phyloP scores from a whole-genome alignment of 1,284 basidiomycete genomes.

The Ceratobasidium sp. region DNA sequence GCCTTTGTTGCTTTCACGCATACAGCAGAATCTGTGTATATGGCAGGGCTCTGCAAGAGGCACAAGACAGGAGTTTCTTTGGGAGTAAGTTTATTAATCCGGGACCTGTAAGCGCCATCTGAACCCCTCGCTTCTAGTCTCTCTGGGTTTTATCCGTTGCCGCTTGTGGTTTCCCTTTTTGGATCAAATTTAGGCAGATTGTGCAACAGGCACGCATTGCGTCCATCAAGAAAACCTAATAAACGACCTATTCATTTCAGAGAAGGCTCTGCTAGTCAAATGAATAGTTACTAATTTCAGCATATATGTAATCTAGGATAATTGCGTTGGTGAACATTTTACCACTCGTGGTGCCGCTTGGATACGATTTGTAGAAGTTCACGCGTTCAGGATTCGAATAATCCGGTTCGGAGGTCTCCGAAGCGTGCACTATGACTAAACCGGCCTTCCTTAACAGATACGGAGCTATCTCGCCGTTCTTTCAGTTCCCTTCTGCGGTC shows the following conservation, averaged over 20 bases:
- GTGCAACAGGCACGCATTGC: slow-evolving; percentile 75
- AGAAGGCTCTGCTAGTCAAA: not conserved
- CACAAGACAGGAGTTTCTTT: slow-evolving; percentile 64
- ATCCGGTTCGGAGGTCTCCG: not conserved
- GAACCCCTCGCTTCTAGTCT: slow-evolving; percentile 41
- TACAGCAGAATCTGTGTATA: slow-evolving; percentile 64
- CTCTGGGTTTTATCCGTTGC: slow-evolving; percentile 63
- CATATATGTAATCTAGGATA: not conserved
- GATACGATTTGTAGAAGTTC: not conserved
- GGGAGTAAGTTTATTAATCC: slow-evolving; percentile 60
- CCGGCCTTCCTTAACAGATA: not conserved
- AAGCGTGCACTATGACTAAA: not conserved
- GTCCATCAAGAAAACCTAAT: slow-evolving; percentile 70
- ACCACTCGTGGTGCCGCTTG: not conserved
- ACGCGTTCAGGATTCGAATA: not conserved
- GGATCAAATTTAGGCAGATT: slow-evolving; percentile 62
- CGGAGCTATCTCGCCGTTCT: not conserved
- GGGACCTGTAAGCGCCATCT: not conserved
- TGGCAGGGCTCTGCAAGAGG: slow-evolving; percentile 62
- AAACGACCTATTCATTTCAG: not conserved
- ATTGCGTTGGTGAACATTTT: not conserved
- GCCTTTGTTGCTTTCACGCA: slow-evolving; percentile 58
- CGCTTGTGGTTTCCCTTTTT: slow-evolving; percentile 65
- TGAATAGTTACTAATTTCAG: not conserved
- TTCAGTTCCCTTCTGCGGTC: not conserved